Evolutionary conservation across 768 basidiomycete genomes (phyloP), one percentile per base, ranked within the genome.

Genomic region (Mycena filopes): DNA sequence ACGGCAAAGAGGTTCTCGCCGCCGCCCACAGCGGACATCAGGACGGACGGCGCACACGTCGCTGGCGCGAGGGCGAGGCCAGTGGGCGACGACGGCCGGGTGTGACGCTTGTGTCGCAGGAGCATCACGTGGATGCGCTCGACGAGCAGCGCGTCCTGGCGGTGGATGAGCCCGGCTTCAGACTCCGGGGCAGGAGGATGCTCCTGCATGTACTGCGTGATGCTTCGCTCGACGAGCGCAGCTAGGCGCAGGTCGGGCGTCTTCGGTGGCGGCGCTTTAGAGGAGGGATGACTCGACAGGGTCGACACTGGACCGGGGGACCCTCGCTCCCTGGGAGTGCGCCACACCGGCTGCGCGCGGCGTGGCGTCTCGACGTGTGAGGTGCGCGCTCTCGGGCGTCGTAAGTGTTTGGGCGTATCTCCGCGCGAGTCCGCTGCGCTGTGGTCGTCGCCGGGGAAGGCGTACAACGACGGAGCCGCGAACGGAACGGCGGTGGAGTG

Each of bases 181-280:
- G 36, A 36, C 3, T 47, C 18, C 12, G 25, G 45, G 3, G 33
- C 26, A 29, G 20, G n/a, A 21, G 15, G 40, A 23, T 16, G 33
- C 1, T 54, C 36, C 11, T 15, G 36, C 11, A 36, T 10, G 36
- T 15, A 15, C 9, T 36, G 38, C 5, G 54, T 16, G 54, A 66
- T 61, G 42, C 59, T 66, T 20, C 65, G 65, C 59, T 66, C 65
- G 48, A 66, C 18, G 1, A 61, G 54, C 8, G 65, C 65, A 1
- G 55, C 25, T n/a, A 60, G 38, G 13, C 65, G 65, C 2, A 60
- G 41, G 36, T 65, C 53, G 36, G 36, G 11, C 2, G 36, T 15
- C 10, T 2, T 15, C 15, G 36, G 11, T 9, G 36, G 11, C 9
- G 36, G 11, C 12, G 28, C 28, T 20, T 20, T 18, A 16, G 31